Percentiles rank a stretch among this genome's conserved stretches.
phyloP scores from a whole-genome alignment of 2,329 filamentous ascomycete genomes.

The Scleromitrula shiraiana region DNA sequence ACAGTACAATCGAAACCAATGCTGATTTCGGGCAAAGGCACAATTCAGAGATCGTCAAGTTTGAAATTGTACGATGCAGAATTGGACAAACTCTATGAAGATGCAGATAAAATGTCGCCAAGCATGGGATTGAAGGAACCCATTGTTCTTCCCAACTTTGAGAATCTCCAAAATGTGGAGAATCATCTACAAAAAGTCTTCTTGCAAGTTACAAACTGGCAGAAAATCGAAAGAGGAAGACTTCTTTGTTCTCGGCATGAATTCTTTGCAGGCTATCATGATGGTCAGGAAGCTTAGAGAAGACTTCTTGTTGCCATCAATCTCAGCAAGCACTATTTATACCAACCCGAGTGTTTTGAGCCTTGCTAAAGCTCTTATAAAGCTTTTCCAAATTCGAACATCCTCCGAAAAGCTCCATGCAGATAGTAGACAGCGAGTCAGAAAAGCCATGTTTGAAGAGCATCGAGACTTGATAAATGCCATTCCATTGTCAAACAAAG shows the following conservation, averaged over 20 bases:
- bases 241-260: constrained; percentile 5
- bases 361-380: background rate
- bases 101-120: background rate
- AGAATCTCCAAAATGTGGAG: no score
- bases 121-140: no score
- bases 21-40: constrained; percentile 31
- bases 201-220: background rate
- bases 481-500: no score
- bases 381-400: background rate
- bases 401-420: no score
- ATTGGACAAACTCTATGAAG: background rate
- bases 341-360: background rate
- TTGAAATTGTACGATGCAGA: constrained; percentile 15
- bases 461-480: background rate
- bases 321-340: background rate
- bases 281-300: background rate
- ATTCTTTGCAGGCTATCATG: constrained; percentile 4
- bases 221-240: background rate
- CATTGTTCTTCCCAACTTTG: no score
- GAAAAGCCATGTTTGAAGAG: background rate
- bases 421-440: background rate
- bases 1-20: constrained; percentile 28
- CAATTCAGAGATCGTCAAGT: constrained; percentile 28
- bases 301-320: background rate
- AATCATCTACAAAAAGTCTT: background rate